Evolutionary conservation across 441 rosid species (phyloP).

Genomic region (Aleurites moluccanus): DNA sequence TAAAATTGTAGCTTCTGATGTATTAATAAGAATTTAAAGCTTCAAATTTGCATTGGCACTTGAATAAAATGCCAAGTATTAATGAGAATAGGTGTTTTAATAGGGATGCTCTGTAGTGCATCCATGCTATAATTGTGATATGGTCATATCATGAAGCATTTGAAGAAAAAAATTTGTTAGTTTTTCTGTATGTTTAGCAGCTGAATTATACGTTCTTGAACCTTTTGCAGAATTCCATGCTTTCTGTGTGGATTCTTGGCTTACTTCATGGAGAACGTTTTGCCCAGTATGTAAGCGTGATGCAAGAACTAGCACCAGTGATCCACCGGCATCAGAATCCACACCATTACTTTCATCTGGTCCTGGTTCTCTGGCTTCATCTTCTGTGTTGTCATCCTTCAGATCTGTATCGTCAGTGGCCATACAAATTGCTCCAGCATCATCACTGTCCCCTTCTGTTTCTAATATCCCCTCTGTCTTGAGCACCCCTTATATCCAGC

Average conservation of each 20-base stretch:
- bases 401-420: conserved; percentile 70
- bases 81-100: neutral
- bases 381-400: conserved; percentile 55
- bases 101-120: neutral
- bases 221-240: conserved; percentile 75
- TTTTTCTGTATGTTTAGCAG: neutral
- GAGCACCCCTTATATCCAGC: conserved; percentile 54
- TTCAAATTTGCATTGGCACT: neutral
- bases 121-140: neutral
- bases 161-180: neutral
- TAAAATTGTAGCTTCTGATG: neutral
- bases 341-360: conserved; percentile 79
- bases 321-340: conserved; percentile 77
- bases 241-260: conserved; percentile 88
- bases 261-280: conserved; percentile 93
- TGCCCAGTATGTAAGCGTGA: conserved; percentile 96
- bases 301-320: conserved; percentile 73
- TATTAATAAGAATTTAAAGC: neutral
- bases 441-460: conserved; percentile 47
- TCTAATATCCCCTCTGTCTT: conserved; percentile 55
- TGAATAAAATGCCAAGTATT: neutral
- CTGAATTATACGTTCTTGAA: conserved; percentile 15
- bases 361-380: conserved; percentile 48
- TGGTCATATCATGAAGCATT: conserved; percentile 8
- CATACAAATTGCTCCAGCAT: conserved; percentile 51